Evolutionary conservation across 805 yeast species (phyloP), one percentile per base, ranked within the genome.

Genomic region (Starmera pachycereana): DNA sequence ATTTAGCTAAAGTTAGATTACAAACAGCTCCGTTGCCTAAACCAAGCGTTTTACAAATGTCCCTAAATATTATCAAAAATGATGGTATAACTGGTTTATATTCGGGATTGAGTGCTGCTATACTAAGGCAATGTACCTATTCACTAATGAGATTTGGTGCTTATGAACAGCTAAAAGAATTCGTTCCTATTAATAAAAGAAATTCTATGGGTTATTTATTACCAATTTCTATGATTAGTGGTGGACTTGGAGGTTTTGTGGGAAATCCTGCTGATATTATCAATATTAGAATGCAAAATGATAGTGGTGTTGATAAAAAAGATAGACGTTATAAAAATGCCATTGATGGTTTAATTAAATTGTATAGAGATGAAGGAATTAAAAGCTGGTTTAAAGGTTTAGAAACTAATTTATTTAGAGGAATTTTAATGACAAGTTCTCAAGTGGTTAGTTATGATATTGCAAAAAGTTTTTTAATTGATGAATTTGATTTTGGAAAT

Each of bases 261-360:
- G 96, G 96, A 18, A 86, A 86, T 54, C 95, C 95, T 4, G 77
- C 92, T 1, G 96, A 86, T 56, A 81, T 86, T 12, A 87, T 84
- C 32, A 86, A 86, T 50, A 83, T 86, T 46, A 73, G 95, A 61
- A 86, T 86, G 96, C 96, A 86, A 58, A 86, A 86, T 57, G 96
- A 86, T 54, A 75, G 81, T 7, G 64, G 88, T 0, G 65, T 83
- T 43, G 84, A 88, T 5, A 41, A 60, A 5, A 78, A 67, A 2
- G 69, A 77, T 48, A 71, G 88, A 56, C 71, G 95, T 57, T 86
- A 87, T 57, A 68, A 69, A 38, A 78, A 87, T 58, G 94, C 92
- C 0, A 51, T 86, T 32, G 89, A 86, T 56, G 96, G 95, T 12
- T 59, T 87, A 28, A 52, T 56, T 39, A 69, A 80, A 47, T 77